phyloP scores from a whole-genome alignment of 805 yeast genomes.

The Yamadazyma philogaea region DNA sequence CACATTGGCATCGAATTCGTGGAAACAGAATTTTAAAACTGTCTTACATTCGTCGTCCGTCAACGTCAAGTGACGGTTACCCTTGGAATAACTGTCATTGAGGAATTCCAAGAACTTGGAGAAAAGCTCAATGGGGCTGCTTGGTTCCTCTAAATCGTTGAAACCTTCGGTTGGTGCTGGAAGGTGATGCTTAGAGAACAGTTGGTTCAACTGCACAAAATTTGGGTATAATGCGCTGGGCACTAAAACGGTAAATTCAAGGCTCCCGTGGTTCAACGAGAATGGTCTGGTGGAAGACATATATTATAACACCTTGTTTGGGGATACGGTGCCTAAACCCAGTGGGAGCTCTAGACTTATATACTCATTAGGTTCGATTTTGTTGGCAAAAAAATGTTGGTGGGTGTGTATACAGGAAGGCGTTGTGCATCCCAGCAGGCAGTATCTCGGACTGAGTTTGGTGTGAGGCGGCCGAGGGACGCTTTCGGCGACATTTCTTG shows the following conservation, averaged over 20 bases:
- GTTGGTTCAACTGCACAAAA: constrained; percentile 85
- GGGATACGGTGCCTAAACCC: not conserved
- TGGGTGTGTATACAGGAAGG: constrained; percentile 2
- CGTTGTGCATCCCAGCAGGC: not conserved
- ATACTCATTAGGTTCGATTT: not conserved
- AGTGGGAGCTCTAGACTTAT: not conserved
- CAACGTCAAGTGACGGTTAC: constrained; percentile 19
- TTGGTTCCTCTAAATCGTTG: constrained; percentile 84
- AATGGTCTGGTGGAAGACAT: constrained; percentile 48
- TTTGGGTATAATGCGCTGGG: constrained; percentile 77
- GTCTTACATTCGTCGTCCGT: constrained; percentile 60
- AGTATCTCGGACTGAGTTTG: not conserved
- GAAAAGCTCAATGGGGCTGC: constrained; percentile 79
- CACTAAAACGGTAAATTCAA: constrained; percentile 84
- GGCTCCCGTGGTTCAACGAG: constrained; percentile 75
- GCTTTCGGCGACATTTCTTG: not conserved
- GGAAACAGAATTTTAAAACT: constrained; percentile 64
- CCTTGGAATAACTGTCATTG: constrained; percentile 4
- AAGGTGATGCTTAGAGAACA: constrained; percentile 64
- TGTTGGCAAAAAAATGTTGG: constrained; percentile 6
- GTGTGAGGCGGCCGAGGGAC: not conserved
- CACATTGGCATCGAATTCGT: constrained; percentile 83
- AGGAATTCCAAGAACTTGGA: constrained; percentile 80
- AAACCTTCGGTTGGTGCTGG: constrained; percentile 80
- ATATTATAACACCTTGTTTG: not conserved